Percentiles rank a stretch among this genome's conserved stretches.
These are phyloP conservation scores for Aspergillus diversus DNA, from an alignment of 495 filamentous ascomycete genomes.

Conservation along the genomic window DNA sequence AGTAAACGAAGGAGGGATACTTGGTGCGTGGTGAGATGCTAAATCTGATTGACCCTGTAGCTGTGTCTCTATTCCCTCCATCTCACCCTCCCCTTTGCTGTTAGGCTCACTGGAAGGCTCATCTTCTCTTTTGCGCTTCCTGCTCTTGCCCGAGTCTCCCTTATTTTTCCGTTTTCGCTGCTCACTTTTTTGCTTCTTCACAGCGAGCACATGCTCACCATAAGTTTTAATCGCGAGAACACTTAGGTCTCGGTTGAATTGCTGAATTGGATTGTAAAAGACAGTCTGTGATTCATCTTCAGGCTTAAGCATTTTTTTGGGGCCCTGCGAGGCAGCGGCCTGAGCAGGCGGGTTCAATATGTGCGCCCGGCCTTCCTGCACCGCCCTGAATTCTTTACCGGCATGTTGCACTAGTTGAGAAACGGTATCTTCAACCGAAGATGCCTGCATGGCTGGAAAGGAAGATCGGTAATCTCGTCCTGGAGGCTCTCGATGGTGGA, in stretches of 20 bases:
- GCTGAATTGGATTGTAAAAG: constrained; percentile 98
- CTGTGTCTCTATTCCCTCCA: constrained; percentile 6
- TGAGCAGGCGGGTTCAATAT: constrained; percentile 62
- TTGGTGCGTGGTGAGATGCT: constrained; percentile 19
- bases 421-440: constrained; percentile 2
- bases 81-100: constrained; percentile 10
- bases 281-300: constrained; percentile 71
- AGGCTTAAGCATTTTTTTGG: constrained; percentile 44
- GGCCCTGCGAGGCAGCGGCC: constrained; percentile 47
- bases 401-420: constrained; percentile 37
- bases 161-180: constrained; percentile 44
- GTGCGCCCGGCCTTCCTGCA: constrained; percentile 70
- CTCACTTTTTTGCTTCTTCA: constrained; percentile 39
- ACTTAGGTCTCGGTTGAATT: constrained; percentile 96
- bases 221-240: constrained; percentile 87
- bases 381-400: constrained; percentile 60
- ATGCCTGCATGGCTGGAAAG: background rate
- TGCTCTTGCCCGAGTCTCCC: constrained; percentile 51
- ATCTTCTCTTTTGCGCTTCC: constrained; percentile 51
- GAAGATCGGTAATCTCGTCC: background rate
- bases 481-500: background rate
- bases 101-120: constrained; percentile 5
- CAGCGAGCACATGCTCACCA: constrained; percentile 66
- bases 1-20: constrained; percentile 54
- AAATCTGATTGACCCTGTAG: background rate